These are phyloP conservation scores for Paraleonurus japonicus DNA, from an alignment of 257 asterid genomes.

Conservation along the genomic window DNA sequence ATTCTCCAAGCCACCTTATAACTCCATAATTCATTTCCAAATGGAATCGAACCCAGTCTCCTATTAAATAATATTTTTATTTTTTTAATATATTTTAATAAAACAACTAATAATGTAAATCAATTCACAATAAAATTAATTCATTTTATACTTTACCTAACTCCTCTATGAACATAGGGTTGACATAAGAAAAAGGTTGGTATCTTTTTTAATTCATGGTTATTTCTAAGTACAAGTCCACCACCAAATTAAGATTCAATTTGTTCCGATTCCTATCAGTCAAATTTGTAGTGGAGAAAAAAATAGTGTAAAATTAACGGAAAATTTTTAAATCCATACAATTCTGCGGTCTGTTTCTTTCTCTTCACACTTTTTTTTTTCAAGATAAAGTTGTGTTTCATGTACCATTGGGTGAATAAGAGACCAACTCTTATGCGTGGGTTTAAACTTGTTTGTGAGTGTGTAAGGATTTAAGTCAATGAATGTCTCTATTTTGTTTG, in stretches of 20 bases:
- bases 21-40: too few relatives aligned
- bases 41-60: too few relatives aligned
- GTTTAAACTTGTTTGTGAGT: neutral
- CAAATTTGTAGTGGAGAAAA: neutral
- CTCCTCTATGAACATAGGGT: too few relatives aligned
- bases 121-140: too few relatives aligned
- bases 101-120: too few relatives aligned
- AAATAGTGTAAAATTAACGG: neutral
- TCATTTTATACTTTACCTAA: too few relatives aligned
- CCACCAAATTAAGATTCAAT: neutral
- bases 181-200: too few relatives aligned
- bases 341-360: too few relatives aligned
- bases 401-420: neutral
- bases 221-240: neutral
- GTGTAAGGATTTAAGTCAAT: neutral
- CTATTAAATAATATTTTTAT: too few relatives aligned
- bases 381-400: neutral
- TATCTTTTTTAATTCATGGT: neutral
- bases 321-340: too few relatives aligned
- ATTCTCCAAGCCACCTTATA: too few relatives aligned
- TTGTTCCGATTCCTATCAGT: neutral
- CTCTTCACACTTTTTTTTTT: neutral
- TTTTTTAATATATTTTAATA: too few relatives aligned
- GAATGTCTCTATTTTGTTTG: neutral
- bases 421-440: neutral